Percentiles rank a stretch among this genome's conserved stretches.
These are phyloP conservation scores for Backusella circina DNA, from an alignment of 192 early-diverging fungal genomes.

Conservation along the genomic window DNA sequence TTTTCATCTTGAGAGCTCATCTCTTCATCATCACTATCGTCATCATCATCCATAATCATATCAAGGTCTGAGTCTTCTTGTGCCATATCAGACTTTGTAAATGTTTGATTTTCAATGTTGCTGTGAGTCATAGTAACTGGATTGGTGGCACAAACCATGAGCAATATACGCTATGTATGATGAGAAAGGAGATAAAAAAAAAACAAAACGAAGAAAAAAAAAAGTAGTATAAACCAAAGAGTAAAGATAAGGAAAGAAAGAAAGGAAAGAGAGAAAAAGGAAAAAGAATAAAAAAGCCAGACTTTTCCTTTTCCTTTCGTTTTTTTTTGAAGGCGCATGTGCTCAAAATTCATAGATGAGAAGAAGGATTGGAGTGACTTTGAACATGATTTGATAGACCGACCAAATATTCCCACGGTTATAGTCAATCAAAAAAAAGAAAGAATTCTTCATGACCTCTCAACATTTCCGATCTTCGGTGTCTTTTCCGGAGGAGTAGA, in stretches of 20 bases:
- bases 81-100: not conserved
- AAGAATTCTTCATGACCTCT: not conserved
- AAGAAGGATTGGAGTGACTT: slow-evolving; percentile 2
- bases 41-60: not conserved
- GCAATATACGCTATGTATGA: not conserved
- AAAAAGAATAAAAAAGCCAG: not conserved
- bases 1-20: not conserved
- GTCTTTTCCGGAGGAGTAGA: not conserved
- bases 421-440: not conserved
- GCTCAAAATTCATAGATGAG: not conserved
- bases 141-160: slow-evolving; percentile 8
- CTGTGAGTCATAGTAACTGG: not conserved
- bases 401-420: not conserved
- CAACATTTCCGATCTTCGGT: not conserved
- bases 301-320: not conserved
- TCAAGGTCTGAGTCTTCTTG: slow-evolving; percentile 1
- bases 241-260: not conserved
- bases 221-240: not conserved
- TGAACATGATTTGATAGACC: not conserved
- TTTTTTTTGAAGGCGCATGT: not conserved
- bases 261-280: not conserved
- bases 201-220: not conserved
- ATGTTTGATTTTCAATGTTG: not conserved
- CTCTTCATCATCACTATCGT: not conserved
- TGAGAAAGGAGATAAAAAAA: not conserved